Evolutionary conservation across 176 grass and related monocot genomes (phyloP).

Genomic region (Triticum monococcum): DNA sequence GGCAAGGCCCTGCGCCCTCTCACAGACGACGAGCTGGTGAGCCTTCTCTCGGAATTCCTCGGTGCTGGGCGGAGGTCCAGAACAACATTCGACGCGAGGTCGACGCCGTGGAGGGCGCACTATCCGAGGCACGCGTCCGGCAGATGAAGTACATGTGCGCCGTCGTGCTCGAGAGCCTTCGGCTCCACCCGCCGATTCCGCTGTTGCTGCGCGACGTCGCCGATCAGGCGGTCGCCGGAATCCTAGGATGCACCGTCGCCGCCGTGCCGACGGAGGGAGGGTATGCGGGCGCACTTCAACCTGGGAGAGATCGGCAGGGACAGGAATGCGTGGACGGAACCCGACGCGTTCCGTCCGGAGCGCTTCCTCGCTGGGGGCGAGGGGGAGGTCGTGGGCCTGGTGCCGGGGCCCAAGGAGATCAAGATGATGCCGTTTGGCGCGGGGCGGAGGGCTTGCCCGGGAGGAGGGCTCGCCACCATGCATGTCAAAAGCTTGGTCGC

Average conservation of each 20-base stretch:
- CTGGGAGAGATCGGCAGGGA: not conserved
- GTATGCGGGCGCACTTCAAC: no score
- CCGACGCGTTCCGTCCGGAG: constrained; percentile 49
- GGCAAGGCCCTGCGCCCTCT: not conserved
- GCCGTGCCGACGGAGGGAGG: no score
- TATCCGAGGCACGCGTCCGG: not conserved
- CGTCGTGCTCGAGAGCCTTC: not conserved
- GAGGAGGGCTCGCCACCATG: no score
- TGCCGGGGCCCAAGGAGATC: no score
- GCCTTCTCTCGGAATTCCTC: not conserved
- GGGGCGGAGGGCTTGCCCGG: no score
- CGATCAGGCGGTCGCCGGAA: not conserved
- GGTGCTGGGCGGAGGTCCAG: not conserved
- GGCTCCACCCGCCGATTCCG: not conserved
- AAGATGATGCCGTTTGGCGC: no score
- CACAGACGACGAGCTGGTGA: not conserved
- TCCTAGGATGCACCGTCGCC: no score
- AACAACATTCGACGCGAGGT: not conserved
- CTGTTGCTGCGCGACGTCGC: not conserved
- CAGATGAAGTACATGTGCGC: not conserved
- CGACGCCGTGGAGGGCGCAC: no score
- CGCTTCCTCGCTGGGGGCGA: constrained; percentile 47
- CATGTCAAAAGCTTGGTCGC: no score
- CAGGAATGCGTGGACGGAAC: not conserved
- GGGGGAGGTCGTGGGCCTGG: not conserved